Evolutionary conservation across 2,329 filamentous ascomycete genomes (phyloP).

Genomic region (Fusarium goolgardi): DNA sequence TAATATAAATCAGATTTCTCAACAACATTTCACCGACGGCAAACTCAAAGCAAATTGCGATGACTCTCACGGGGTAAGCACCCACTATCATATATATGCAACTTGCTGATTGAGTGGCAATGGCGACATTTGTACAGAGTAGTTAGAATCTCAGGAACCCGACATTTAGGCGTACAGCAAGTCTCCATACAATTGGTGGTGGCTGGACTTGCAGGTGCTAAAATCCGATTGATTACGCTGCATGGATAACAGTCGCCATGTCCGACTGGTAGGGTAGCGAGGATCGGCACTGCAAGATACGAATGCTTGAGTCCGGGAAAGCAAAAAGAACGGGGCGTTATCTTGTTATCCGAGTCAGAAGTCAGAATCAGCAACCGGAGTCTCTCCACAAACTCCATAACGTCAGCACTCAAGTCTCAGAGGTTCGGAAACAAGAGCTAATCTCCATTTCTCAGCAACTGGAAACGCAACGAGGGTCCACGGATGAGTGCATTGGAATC

Average conservation of each 20-base stretch:
- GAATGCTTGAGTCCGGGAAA: slow-evolving; percentile 24
- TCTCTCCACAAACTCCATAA: slow-evolving; percentile 26
- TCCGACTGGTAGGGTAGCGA: slow-evolving; percentile 1
- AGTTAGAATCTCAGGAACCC: slow-evolving; percentile 7
- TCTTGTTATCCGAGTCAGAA: slow-evolving; percentile 36
- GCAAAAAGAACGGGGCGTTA: slow-evolving; percentile 24
- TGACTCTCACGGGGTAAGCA: slow-evolving; percentile 13
- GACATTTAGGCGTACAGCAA: slow-evolving; percentile 2
- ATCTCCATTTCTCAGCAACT: slow-evolving; percentile 34
- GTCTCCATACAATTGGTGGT: not conserved
- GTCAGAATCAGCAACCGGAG: slow-evolving; percentile 33
- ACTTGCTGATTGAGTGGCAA: slow-evolving; percentile 4
- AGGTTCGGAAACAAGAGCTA: slow-evolving; percentile 38
- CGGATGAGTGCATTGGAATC: slow-evolving; percentile 4
- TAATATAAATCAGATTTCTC: slow-evolving; percentile 20
- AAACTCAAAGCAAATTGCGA: slow-evolving; percentile 8
- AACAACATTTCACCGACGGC: slow-evolving; percentile 2
- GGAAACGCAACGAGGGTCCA: slow-evolving; percentile 12
- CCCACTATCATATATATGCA: slow-evolving; percentile 6
- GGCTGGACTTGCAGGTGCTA: not conserved
- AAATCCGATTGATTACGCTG: slow-evolving; percentile 30
- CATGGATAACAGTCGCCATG: not conserved
- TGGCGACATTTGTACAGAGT: not conserved
- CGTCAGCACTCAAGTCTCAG: slow-evolving; percentile 9
- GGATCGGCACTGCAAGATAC: slow-evolving; percentile 17